phyloP scores from a whole-genome alignment of 2,329 filamentous ascomycete genomes.

The Aspergillus terreus region DNA sequence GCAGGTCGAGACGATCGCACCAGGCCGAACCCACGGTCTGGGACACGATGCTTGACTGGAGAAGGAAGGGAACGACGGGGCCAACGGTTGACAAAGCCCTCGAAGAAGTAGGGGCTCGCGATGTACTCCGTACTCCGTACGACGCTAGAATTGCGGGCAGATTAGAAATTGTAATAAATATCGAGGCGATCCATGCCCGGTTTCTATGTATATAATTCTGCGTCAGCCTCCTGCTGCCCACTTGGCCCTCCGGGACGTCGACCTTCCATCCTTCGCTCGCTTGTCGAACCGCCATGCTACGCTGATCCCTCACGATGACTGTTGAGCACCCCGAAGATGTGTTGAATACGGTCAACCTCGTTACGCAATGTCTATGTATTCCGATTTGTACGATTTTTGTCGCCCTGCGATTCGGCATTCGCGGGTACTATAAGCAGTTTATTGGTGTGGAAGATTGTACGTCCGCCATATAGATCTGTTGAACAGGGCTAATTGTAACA shows the following conservation, averaged over 20 bases:
- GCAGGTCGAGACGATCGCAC: neutral
- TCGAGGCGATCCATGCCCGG: neutral
- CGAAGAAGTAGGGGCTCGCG: neutral
- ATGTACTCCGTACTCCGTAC: too few species aligned
- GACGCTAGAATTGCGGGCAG: neutral
- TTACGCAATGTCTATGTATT: slow-evolving; percentile 36
- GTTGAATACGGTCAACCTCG: slow-evolving; percentile 29
- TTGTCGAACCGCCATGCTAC: slow-evolving; percentile 4
- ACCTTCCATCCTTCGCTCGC: neutral
- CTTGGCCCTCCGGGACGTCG: neutral
- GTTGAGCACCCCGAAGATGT: slow-evolving; percentile 22
- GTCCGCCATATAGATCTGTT: slow-evolving; percentile 3
- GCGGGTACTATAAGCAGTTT: slow-evolving; percentile 28
- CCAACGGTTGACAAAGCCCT: neutral
- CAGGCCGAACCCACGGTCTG: neutral
- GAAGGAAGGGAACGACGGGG: slow-evolving; percentile 3
- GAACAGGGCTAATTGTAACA: slow-evolving; percentile 10
- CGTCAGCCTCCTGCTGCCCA: neutral
- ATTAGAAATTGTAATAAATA: neutral
- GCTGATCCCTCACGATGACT: slow-evolving; percentile 15
- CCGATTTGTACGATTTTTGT: slow-evolving; percentile 31
- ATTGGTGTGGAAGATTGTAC: slow-evolving; percentile 33
- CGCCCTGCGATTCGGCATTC: slow-evolving; percentile 27
- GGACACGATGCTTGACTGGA: neutral
- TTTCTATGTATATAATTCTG: neutral